Evolutionary conservation across 2,329 filamentous ascomycete genomes (phyloP).

Genomic region (Graphium sp.): DNA sequence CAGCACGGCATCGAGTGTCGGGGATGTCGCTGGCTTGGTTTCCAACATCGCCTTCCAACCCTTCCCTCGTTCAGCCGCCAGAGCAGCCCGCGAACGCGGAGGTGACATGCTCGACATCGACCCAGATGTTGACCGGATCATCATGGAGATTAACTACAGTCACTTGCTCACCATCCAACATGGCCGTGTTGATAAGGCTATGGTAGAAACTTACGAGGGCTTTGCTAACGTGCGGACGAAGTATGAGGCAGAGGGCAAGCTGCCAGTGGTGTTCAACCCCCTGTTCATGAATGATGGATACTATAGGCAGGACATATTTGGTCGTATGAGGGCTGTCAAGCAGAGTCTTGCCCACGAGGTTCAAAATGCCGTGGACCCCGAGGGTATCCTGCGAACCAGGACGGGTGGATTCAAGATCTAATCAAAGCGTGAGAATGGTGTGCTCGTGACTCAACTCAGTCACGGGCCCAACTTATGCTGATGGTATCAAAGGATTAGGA

Average conservation of each 20-base stretch:
- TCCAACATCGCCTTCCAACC: constrained; percentile 18
- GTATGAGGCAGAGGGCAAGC: constrained; percentile 14
- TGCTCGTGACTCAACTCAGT: no score
- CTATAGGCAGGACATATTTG: constrained; percentile 23
- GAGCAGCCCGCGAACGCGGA: constrained; percentile 13
- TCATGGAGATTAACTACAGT: constrained; percentile 25
- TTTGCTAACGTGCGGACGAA: constrained; percentile 12
- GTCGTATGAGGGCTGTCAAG: constrained; percentile 17
- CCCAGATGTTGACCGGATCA: constrained; percentile 18
- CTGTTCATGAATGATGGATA: constrained; percentile 26
- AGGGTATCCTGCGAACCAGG: constrained; percentile 17
- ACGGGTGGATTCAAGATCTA: constrained; percentile 22
- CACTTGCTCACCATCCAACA: constrained; percentile 14
- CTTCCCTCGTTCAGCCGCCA: constrained; percentile 17
- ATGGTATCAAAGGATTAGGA: no score
- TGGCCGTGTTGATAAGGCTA: constrained; percentile 14
- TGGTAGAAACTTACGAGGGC: constrained; percentile 18
- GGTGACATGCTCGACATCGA: constrained; percentile 22
- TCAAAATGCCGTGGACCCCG: constrained; percentile 17
- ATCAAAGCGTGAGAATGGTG: no score
- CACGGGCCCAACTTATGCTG: no score
- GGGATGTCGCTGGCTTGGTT: constrained; percentile 2
- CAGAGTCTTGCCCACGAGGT: constrained; percentile 16
- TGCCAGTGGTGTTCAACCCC: constrained; percentile 19
- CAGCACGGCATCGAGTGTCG: constrained; percentile 10